Evolutionary conservation across 1,139 yeast species (phyloP).

Genomic region (Yamadazyma atlantica): DNA sequence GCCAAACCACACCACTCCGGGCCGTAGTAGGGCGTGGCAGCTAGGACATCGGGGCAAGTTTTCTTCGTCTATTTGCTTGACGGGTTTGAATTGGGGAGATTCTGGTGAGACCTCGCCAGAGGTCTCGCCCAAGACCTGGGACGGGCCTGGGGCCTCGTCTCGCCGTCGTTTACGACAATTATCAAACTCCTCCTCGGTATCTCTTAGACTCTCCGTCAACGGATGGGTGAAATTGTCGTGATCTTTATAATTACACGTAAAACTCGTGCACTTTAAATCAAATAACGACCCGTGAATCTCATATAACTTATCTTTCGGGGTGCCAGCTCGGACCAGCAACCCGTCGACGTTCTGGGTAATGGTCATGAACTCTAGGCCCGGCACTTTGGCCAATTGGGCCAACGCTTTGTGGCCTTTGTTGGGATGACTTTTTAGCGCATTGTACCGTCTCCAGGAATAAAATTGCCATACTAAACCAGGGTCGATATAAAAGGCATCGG

Average conservation of each 20-base stretch:
- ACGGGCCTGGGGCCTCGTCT: too few relatives aligned
- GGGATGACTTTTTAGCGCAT: slow-evolving; percentile 67
- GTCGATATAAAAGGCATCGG: slow-evolving; percentile 80
- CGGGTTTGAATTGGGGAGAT: slow-evolving; percentile 50
- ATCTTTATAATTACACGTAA: slow-evolving; percentile 64
- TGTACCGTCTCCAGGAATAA: slow-evolving; percentile 66
- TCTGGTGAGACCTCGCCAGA: too few relatives aligned
- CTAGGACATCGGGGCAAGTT: slow-evolving; percentile 78
- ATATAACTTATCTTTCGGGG: slow-evolving; percentile 46
- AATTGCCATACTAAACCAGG: slow-evolving; percentile 92
- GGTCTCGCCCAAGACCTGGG: too few relatives aligned
- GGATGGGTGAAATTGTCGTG: slow-evolving; percentile 57
- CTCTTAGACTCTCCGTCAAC: slow-evolving; percentile 56
- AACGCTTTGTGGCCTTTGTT: slow-evolving; percentile 72
- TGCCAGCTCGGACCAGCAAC: slow-evolving; percentile 63
- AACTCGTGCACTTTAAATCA: slow-evolving; percentile 70
- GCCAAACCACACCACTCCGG: slow-evolving; percentile 94
- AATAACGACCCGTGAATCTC: slow-evolving; percentile 83
- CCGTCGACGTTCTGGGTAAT: slow-evolving; percentile 87
- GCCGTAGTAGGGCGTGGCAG: slow-evolving; percentile 64
- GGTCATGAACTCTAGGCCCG: slow-evolving; percentile 46
- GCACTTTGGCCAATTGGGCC: slow-evolving; percentile 43
- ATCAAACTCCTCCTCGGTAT: slow-evolving; percentile 32
- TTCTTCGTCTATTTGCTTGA: slow-evolving; percentile 43
- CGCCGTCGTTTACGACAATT: too few relatives aligned